A percentile compares a stretch with the other conserved stretches of the same genome.
These are phyloP conservation scores for Aspergillus homomorphus DNA, from an alignment of 495 filamentous ascomycete genomes.

Conservation along the genomic window DNA sequence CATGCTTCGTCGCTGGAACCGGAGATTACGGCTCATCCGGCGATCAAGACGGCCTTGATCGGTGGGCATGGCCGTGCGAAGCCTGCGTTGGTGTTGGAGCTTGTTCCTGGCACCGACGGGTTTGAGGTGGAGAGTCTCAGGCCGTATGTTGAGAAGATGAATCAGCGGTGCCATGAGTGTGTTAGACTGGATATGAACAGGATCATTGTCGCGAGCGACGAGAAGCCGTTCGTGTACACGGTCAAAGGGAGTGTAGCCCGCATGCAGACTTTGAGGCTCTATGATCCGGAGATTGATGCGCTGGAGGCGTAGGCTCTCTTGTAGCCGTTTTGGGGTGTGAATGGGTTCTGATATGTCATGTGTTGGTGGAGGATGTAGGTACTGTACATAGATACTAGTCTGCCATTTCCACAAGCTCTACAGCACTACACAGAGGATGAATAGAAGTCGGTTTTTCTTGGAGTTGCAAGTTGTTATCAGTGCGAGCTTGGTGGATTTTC, in stretches of 20 bases:
- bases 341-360: no score
- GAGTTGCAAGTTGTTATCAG: no score
- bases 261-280: conserved; percentile 28
- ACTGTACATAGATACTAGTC: no score
- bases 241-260: conserved; percentile 30
- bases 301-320: neutral
- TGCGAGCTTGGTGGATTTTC: no score
- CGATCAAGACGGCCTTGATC: conserved; percentile 24
- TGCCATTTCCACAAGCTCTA: no score
- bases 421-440: no score
- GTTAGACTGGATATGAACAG: conserved; percentile 13
- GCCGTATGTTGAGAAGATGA: conserved; percentile 21
- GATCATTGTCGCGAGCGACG: conserved; percentile 14
- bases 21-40: conserved; percentile 21
- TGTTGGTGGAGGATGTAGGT: no score
- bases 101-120: neutral
- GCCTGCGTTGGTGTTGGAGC: conserved; percentile 26
- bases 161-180: conserved; percentile 15
- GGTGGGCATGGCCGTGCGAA: conserved; percentile 21
- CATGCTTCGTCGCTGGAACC: conserved; percentile 26
- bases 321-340: no score
- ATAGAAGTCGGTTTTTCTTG: no score
- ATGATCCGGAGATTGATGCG: conserved; percentile 32
- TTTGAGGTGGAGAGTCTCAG: conserved; percentile 11
- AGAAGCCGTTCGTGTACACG: conserved; percentile 26